Evolutionary conservation across 148 eudicot species (phyloP).

Genomic region (Rhododendron molle): DNA sequence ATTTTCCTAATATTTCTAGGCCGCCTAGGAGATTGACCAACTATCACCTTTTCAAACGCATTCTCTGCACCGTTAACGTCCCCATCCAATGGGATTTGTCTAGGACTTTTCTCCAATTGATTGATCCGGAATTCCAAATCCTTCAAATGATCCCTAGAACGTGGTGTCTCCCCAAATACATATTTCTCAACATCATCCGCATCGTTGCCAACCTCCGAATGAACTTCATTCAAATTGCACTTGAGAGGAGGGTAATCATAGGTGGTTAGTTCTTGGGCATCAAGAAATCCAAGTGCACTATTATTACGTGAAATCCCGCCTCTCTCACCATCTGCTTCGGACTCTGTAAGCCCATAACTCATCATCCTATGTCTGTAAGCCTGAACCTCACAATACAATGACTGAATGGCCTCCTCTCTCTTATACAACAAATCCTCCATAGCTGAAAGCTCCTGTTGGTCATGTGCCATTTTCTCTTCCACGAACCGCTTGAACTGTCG

Average conservation of each 20-base stretch:
- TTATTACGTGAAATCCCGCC: constrained; percentile 33
- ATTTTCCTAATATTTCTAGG: constrained; percentile 41
- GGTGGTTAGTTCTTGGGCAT: constrained; percentile 34
- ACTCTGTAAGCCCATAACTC: constrained; percentile 74
- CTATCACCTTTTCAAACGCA: constrained; percentile 62
- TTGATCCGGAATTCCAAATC: constrained; percentile 73
- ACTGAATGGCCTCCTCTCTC: constrained; percentile 60
- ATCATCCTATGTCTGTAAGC: constrained; percentile 69
- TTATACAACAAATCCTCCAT: constrained; percentile 63
- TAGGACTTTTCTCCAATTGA: constrained; percentile 67
- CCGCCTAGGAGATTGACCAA: constrained; percentile 61
- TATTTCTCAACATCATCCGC: constrained; percentile 61
- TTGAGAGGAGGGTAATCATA: constrained; percentile 73
- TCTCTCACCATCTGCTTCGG: constrained; percentile 65
- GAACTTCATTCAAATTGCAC: constrained; percentile 49
- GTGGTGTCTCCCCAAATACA: constrained; percentile 66
- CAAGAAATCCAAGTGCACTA: constrained; percentile 36
- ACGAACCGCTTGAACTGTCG: constrained; percentile 69
- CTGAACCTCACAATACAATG: constrained; percentile 66
- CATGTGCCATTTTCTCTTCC: constrained; percentile 68
- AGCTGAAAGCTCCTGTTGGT: constrained; percentile 51
- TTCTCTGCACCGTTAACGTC: constrained; percentile 37
- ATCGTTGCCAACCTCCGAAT: constrained; percentile 49
- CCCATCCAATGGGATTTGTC: constrained; percentile 41
- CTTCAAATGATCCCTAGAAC: constrained; percentile 51